Evolutionary conservation across 176 grass and related monocot species (phyloP), one percentile per base, ranked within the genome.

Genomic region (Avena eriantha): DNA sequence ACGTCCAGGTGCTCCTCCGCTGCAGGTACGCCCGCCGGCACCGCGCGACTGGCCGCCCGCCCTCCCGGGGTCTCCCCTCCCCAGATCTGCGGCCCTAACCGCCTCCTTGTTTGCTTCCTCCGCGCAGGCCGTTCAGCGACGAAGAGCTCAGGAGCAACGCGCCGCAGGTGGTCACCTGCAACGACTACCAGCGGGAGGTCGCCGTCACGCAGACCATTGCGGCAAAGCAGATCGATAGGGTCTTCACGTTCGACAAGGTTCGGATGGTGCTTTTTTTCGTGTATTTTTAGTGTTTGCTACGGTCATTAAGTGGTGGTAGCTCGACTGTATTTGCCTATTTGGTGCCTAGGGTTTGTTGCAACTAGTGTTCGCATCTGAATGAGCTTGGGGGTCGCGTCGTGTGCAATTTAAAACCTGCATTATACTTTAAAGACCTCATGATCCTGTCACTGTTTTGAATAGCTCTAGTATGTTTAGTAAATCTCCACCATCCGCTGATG

Each of bases 191-290:
- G 77, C 84, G 97, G 67, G 97, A 99, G 87, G 94, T 97, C 72
- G 76, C 97, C 47, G 90, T 99, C 84, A 82, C 94, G 45, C 97
- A 99, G 90, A 85, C 80, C 29, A 97, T 99, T 68, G 97, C 97
- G 7, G 90, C 85, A 6, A 99, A 99, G 86, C 90, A 94, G 86
- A 88, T 93, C 61, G 97, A 99, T 64, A 31, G 94, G 65, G 88
- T 99, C 70, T 99, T 99, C 87, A 99, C 92, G 1, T 99, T 99
- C 68, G 97, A 99, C 84, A 99, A 97, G 94, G 97, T 99, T 65
- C 21, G 69, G 21, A 35, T 86, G 17, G 0, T 19, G 4, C 48
- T 61, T 36, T 5, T 34, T 14, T 33, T 13, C 10, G 5, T 21
- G 31, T n/a, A 1, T 3, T 18, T 50, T 77, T 17, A 8, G 79